Percentiles rank a stretch among this genome's conserved stretches.
Evolutionary conservation across 306 rosid species (phyloP).

Genomic region (Elaeagnus macrophylla): DNA sequence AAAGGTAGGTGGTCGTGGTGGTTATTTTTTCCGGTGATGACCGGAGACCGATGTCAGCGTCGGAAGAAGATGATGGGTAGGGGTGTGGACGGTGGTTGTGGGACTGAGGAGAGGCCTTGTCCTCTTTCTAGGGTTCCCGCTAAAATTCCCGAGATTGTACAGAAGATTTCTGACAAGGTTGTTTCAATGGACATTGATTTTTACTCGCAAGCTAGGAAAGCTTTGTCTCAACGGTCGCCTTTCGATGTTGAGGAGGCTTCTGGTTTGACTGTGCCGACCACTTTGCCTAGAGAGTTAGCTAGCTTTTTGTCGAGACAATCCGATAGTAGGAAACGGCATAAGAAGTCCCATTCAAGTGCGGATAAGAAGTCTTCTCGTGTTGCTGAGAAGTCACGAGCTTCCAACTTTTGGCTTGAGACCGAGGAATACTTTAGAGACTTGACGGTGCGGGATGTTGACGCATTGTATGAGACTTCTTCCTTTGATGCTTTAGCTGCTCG

Average conservation of each 20-base stretch:
- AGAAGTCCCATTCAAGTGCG: constrained; percentile 59
- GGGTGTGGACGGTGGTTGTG: constrained; percentile 41
- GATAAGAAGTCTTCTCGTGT: constrained; percentile 51
- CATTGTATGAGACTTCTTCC: constrained; percentile 43
- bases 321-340: constrained; percentile 61
- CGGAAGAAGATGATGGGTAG: constrained; percentile 46
- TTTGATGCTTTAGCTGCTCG: constrained; percentile 30
- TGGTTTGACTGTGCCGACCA: constrained; percentile 31
- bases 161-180: constrained; percentile 22
- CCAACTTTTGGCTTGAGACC: constrained; percentile 63
- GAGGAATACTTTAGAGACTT: constrained; percentile 75
- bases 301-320: constrained; percentile 47
- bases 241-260: constrained; percentile 65
- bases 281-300: constrained; percentile 66
- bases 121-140: constrained; percentile 38
- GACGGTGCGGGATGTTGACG: constrained; percentile 51
- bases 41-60: constrained; percentile 68
- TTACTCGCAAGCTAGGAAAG: constrained; percentile 71
- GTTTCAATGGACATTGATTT: constrained; percentile 33
- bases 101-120: constrained; percentile 40
- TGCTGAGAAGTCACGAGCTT: constrained; percentile 35
- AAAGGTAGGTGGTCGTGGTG: constrained; percentile 26
- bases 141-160: constrained; percentile 28
- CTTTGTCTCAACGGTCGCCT: constrained; percentile 65
- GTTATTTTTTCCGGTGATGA: constrained; percentile 61